Base-by-base conservation (phyloP, 768 basidiomycete species). In the Chlorophyllum brunneum region DNA sequence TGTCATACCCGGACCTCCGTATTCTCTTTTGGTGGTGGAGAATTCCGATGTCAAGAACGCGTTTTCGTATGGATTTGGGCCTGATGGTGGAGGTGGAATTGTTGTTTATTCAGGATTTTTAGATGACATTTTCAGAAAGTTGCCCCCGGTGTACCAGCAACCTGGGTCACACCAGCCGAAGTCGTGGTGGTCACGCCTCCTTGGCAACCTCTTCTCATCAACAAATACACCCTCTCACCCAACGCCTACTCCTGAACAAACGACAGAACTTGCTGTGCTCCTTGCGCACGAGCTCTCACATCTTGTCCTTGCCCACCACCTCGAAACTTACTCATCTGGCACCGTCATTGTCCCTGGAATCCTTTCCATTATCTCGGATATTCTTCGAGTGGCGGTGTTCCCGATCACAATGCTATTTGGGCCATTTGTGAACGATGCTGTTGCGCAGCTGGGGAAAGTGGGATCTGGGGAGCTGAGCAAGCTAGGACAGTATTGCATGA, bases 31-130 rank as follows among this genome's bases (percentile, higher is more conserved):
- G 38, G 66, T 99, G n/a, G 82, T 95, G 40, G 91, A 98, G 45
- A 83, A 85, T 55, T 85, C 91, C 0, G 86, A 90, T 54, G 75
- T 83, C 2, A 78, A 82, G 7, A 99, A 98, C 62, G 95, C 97
- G 1, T 97, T 99, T 66, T 91, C 88, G 1, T 98, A 95, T 63
- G 95, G 95, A 1, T 98, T 98, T 58, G 92, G 92, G 10, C 87
- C 91, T 2, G 83, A 93, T 60, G 88, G 91, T 31, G 91, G 86
- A 0, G 94, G 92, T 53, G 95, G 97, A 5, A 81, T 99, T 53
- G 95, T 98, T 49, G 83, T 99, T 7, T 98, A 92, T 67, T 91
- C 90, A 10, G 95, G 95, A 4, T 92, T 98, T 70, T 65, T 98
- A 43, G 90, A 98, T 63, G 85, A 92, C 49, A 85, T 98, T 46